Base-by-base conservation (phyloP, 768 basidiomycete species). In the Lentinula sp. region DNA sequence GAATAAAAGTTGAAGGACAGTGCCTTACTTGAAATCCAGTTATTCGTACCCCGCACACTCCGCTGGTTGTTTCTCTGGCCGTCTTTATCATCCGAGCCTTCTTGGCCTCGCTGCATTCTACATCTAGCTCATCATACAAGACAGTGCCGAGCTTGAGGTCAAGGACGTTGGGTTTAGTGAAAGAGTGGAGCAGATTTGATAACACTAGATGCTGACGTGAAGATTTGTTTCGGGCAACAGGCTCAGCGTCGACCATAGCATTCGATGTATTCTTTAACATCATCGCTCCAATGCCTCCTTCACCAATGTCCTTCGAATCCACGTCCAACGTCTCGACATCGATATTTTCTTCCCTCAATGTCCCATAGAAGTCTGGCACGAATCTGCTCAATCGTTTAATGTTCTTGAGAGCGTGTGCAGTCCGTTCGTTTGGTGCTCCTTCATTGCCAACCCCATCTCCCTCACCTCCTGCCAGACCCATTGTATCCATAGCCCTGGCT, bases 71-170 rank as follows among this genome's bases (percentile, higher is more conserved):
- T 9, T 80, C 73, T 33, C 74, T 77, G 0, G 93, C 93, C 1
- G 80, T 78, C 66, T 83, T 79, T 60, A 81, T 76, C 95, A 95
- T 95, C 28, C 91, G 84, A 43, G 74, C 80, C 62, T 82, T 79
- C 75, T 99, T 99, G 61, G 90, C 91, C 2, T 82, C 78, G 13
- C 18, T 41, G n/a, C 41, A 56, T 10, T 7, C 16, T 0, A 81
- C 71, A 4, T 89, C 81, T 10, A 70, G 68, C 20, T 87, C 82
- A 55, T 91, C 93, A 64, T 91, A 91, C n/a, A 98, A 80, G 1
- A 89, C 78, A 0, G 90, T 95, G 1, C 97, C 97, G 15, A 98
- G 88, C 72, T 98, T 99, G 70, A 94, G 80, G 70, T 99, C 96
- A 33, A 98, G 77, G 61, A 97, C 82, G 65, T 91, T 93, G 6